phyloP scores from a whole-genome alignment of 257 asterid species.

The Oldenlandia corymbosa region DNA sequence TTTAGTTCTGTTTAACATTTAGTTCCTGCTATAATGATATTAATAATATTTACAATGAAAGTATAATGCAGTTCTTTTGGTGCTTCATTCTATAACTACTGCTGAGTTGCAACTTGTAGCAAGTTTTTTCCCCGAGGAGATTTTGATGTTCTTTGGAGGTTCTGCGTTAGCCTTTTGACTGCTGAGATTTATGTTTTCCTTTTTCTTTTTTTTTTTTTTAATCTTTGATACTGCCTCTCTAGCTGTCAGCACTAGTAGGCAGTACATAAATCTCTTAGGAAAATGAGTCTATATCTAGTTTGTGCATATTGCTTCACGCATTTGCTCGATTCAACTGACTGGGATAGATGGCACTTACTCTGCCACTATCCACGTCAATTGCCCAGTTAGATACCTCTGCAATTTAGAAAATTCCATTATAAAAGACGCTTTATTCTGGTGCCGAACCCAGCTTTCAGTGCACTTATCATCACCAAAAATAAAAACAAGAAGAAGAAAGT shows the following conservation, averaged over 20 bases:
- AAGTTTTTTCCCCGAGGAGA: not conserved
- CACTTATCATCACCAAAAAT: too few relatives aligned
- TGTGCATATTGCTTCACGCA: slow-evolving; percentile 13
- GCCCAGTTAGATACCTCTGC: slow-evolving; percentile 3
- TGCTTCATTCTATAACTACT: not conserved
- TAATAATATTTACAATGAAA: not conserved
- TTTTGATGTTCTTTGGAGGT: not conserved
- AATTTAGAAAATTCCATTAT: slow-evolving; percentile 5
- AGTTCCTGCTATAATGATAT: not conserved
- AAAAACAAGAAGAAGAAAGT: too few relatives aligned
- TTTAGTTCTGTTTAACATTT: not conserved
- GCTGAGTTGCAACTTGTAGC: not conserved
- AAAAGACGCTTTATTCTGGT: too few relatives aligned
- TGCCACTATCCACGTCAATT: not conserved
- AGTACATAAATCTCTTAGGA: not conserved
- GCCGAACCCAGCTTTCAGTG: not conserved
- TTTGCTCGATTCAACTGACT: slow-evolving; percentile 10
- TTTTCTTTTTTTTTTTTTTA: not conserved
- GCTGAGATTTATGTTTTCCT: not conserved
- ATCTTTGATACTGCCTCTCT: not conserved
- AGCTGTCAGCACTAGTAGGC: not conserved
- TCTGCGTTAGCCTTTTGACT: not conserved
- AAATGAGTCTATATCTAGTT: not conserved
- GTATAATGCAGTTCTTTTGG: not conserved
- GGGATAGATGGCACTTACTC: not conserved